Evolutionary conservation across 345 rosid species (phyloP), one percentile per base, ranked within the genome.

Genomic region (Pseudoturritis turrita): DNA sequence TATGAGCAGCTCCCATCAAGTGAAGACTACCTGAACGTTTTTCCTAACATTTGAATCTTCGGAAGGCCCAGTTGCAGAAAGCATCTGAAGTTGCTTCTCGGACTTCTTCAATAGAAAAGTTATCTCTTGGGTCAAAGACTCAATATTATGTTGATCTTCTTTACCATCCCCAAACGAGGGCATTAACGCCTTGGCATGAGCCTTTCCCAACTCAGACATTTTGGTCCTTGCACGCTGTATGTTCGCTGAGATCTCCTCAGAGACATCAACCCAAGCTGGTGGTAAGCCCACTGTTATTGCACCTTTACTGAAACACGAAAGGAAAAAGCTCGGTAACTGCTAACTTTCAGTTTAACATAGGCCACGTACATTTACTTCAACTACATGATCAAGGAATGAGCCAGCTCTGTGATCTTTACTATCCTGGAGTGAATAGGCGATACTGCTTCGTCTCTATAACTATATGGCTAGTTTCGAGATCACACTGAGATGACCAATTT

Each of bases 141-240:
- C 98, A 39, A 96, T 96, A 66, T 72, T 55, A 13, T 47, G 87
- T 67, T 96, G 99, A 79, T 89, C 98, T 75, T 92, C 99, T 84
- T 83, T 92, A 73, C 88, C 98, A 61, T 96, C 99, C 40, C 98
- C 99, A 72, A 92, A 92, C 1, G 99, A 96, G 37, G 99, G 99
- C 99, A 96, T 92, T 76, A 96, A 78, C 37, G 98, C 96, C 78
- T 96, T 96, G 31, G 92, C 89, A 74, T 92, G 97, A 79, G 96
- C 95, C 78, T 83, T 96, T n/a, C 92, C 84, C 77, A 96, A 54
- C 74, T 90, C 98, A 2, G 68, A 81, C 98, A 88, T 90, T 82
- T 86, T 92, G 9, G 71, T 76, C 51, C 80, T 81, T 47, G 89
- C 96, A 28, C 80, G 90, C 67, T 90, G 96, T 79, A 92, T 88